Percentiles rank a stretch among this genome's conserved stretches.
Evolutionary conservation across 2,329 filamentous ascomycete species (phyloP).

Genomic region (Plectosphaerella plurivora): DNA sequence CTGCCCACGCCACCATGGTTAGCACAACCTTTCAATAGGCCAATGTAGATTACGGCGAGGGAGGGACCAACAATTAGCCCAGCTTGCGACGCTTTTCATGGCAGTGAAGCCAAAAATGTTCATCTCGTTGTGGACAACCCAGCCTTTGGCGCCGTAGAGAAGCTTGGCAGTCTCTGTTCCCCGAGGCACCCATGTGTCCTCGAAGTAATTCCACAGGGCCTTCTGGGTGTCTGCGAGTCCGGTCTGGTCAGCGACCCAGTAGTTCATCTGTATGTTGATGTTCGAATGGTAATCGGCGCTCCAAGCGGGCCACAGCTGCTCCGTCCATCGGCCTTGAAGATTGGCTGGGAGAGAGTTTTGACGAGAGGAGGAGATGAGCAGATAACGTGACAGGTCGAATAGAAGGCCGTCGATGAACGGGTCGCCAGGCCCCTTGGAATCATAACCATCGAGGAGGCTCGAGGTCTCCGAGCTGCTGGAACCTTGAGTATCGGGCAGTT

Average conservation of each 20-base stretch:
- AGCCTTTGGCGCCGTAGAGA: constrained; percentile 50
- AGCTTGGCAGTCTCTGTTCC: constrained; percentile 47
- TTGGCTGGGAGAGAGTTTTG: constrained; percentile 48
- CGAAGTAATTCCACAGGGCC: constrained; percentile 48
- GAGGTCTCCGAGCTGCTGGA: constrained; percentile 34
- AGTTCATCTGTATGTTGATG: constrained; percentile 60
- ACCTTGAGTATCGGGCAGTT: constrained; percentile 36
- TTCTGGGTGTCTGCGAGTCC: constrained; percentile 40
- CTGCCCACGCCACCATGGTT: constrained; percentile 13
- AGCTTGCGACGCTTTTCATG: constrained; percentile 22
- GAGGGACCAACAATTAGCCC: constrained; percentile 23
- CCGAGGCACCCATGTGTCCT: constrained; percentile 46
- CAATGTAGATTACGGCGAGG: too few species aligned
- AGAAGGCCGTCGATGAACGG: constrained; percentile 48
- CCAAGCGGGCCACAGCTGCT: constrained; percentile 34
- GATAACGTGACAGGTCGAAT: constrained; percentile 48
- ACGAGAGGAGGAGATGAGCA: constrained; percentile 51
- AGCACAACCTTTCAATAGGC: too few species aligned
- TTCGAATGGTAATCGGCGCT: constrained; percentile 52
- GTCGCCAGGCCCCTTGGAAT: constrained; percentile 30
- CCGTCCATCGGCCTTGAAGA: constrained; percentile 52
- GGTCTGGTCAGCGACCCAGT: constrained; percentile 51
- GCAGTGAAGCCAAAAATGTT: constrained; percentile 56
- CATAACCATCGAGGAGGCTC: constrained; percentile 30
- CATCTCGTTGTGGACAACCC: constrained; percentile 53